Evolutionary conservation across 805 yeast genomes (phyloP), one percentile per base, ranked within the genome.

Genomic region (Spathaspora boniae): DNA sequence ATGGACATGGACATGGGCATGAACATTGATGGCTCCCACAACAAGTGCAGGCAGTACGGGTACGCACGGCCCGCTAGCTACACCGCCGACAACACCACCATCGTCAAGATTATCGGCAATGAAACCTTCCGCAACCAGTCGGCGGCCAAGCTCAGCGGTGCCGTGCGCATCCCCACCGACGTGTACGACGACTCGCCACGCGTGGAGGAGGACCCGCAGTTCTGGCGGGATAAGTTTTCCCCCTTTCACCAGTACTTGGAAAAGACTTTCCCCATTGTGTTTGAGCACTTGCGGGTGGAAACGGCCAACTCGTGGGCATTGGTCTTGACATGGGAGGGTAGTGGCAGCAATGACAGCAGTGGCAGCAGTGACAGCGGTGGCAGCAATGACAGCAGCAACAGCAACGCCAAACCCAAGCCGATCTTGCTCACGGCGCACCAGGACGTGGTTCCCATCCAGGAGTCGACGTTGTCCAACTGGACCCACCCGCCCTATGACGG

Each of bases 401-500:
- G 28, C 37, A 9, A n/a, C n/a, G n/a, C n/a, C n/a, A n/a, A n/a
- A n/a, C 87, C 83, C 11, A 79, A 81, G 53, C 94, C 95, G 9
- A 46, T 80, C 18, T 50, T 86, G 57, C 62, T 84, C 33, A 75
- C 82, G 49, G 89, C 91, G 1, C 95, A 86, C 53, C 82, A 76
- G 54, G 94, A 85, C 50, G 86, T 81, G 4, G 95, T 86, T 16
- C 94, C 95, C 1, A 82, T 83, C 7, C 83, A 78, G 46, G 53
- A 57, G 9, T 73, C 70, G 20, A 77, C 87, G 0, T 56, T 68
- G 34, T 56, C 51, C 18, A 64, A 74, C 37, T 86, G 94, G 94
- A 60, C 61, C 0, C 66, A 76, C 50, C 80, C 79, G 8, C 94
- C 95, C 3, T 82, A 77, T 39, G 56, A 46, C 9, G 70, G 67